Percentiles rank a stretch among this genome's conserved stretches.
Conservation (phyloP, 116 monocot species). For the Papilionanthe hybrid region DNA sequence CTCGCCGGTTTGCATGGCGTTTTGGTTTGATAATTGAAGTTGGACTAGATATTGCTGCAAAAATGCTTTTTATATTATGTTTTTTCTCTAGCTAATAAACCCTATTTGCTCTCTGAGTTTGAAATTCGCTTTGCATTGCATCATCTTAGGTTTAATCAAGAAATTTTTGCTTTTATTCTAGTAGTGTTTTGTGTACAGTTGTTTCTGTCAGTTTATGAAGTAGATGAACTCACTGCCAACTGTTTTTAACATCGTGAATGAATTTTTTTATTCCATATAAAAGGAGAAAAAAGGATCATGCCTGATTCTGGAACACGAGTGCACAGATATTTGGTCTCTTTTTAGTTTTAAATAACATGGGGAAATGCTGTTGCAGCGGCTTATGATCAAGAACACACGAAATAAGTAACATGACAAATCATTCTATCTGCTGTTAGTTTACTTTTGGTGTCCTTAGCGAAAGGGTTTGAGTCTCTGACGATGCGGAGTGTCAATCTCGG, state of each 20-base stretch:
- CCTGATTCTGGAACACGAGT: neutral
- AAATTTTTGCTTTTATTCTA: neutral
- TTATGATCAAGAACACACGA: neutral
- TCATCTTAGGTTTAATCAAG: neutral
- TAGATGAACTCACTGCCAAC: neutral
- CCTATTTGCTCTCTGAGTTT: neutral
- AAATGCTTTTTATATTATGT: neutral
- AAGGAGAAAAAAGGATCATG: neutral
- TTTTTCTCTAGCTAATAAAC: neutral
- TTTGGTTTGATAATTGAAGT: neutral
- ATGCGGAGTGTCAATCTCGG: neutral
- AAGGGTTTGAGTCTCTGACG: neutral
- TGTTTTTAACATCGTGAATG: neutral
- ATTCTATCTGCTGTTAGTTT: neutral
- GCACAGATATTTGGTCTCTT: neutral
- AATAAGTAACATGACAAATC: neutral
- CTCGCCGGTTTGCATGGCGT: neutral
- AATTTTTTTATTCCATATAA: neutral
- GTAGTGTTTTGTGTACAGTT: neutral
- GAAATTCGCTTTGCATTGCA: neutral
- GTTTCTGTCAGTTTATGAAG: neutral
- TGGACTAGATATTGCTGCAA: neutral
- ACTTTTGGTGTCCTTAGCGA: neutral
- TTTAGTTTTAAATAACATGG: neutral
- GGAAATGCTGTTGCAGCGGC: neutral